phyloP scores from a whole-genome alignment of 2,329 filamentous ascomycete genomes.

The Ophiostoma tasmaniense region DNA sequence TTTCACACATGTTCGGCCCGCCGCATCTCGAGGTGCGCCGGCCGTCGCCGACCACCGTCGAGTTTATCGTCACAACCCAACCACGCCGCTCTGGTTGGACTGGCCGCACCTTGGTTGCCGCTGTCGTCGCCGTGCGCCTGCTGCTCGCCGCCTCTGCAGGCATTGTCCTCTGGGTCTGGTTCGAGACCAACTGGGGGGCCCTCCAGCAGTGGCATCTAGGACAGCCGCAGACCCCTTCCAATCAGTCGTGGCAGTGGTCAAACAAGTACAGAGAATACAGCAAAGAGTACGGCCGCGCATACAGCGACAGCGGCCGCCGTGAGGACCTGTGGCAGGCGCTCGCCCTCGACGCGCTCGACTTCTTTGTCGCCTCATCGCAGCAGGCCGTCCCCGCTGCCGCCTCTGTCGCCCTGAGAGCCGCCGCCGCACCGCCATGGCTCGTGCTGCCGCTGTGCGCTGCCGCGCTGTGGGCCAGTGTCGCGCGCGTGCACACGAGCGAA shows the following conservation, averaged over 20 bases:
- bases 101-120: slow-evolving; percentile 33
- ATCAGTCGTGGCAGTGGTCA: not conserved
- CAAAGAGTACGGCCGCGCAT: not conserved
- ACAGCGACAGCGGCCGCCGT: slow-evolving; percentile 1
- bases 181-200: not conserved
- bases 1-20: slow-evolving; percentile 49
- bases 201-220: not conserved
- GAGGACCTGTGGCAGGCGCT: slow-evolving; percentile 7
- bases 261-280: not conserved
- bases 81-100: slow-evolving; percentile 32
- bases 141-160: slow-evolving; percentile 36
- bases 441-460: slow-evolving; percentile 32
- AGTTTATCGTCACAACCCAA: slow-evolving; percentile 83
- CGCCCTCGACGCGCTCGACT: slow-evolving; percentile 26
- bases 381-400: slow-evolving; percentile 27
- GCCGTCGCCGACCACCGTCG: slow-evolving; percentile 80
- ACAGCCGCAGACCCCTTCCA: not conserved
- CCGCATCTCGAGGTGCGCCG: slow-evolving; percentile 55
- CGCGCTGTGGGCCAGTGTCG: slow-evolving; percentile 37
- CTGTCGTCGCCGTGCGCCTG: slow-evolving; percentile 38
- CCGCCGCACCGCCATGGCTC: slow-evolving; percentile 30
- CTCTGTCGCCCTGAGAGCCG: slow-evolving; percentile 26
- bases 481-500: slow-evolving; percentile 56
- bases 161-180: slow-evolving; percentile 42
- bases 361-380: slow-evolving; percentile 31